phyloP scores from a whole-genome alignment of 2,329 filamentous ascomycete species.

The Colletotrichum endophyticum region DNA sequence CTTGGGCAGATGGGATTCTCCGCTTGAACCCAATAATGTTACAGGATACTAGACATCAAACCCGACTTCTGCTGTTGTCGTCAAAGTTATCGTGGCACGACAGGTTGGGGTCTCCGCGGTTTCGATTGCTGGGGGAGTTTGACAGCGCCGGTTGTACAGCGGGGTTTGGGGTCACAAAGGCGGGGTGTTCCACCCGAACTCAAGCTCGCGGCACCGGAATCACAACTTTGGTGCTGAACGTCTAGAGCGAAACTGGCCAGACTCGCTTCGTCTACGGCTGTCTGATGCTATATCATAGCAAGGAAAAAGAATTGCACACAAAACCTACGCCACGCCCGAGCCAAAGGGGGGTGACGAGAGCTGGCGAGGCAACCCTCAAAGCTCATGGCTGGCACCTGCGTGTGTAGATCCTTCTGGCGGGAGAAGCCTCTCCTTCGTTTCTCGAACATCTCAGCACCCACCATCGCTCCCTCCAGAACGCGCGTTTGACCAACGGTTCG shows the following conservation, averaged over 20 bases:
- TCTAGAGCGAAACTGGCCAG: background rate
- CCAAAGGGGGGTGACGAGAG: background rate
- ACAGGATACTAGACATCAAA: accelerated
- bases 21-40: background rate
- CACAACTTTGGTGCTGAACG: background rate
- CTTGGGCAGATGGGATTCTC: background rate
- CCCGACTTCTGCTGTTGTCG: background rate
- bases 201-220: background rate
- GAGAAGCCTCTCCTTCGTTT: background rate
- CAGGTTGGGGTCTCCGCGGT: background rate
- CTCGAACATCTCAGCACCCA: background rate
- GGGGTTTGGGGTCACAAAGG: background rate
- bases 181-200: background rate
- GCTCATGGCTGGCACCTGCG: background rate
- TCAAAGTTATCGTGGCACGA: background rate
- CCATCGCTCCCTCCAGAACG: background rate
- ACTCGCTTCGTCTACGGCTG: background rate
- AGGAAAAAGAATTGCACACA: background rate
- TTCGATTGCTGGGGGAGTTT: background rate
- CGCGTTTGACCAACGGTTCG: background rate
- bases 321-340: background rate
- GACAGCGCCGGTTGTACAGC: background rate
- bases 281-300: background rate
- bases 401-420: background rate
- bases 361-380: background rate